Conservation (phyloP, 1,284 basidiomycete genomes). For the Pascua sp. region DNA sequence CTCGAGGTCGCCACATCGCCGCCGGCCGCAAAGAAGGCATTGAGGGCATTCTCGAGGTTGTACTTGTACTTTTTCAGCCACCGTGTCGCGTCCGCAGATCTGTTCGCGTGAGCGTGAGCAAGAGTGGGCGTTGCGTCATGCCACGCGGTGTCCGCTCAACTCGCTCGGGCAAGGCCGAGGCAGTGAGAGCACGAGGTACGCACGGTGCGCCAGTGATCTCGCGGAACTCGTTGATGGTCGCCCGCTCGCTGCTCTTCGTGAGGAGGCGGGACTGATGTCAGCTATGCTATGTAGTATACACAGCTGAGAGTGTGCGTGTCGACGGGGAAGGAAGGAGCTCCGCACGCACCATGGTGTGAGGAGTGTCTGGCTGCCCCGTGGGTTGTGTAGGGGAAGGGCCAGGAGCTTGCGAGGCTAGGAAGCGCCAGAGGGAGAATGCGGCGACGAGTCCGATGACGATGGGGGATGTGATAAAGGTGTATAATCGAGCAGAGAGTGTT, state of each 20-base stretch:
- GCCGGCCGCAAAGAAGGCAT: slow-evolving; percentile 42
- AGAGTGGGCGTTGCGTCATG: not conserved
- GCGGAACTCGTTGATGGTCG: slow-evolving; percentile 32
- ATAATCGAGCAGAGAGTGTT: too few relatives aligned
- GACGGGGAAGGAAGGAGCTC: too few relatives aligned
- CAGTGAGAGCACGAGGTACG: slow-evolving; percentile 13
- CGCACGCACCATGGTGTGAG: not conserved
- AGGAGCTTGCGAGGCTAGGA: too few relatives aligned
- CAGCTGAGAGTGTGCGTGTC: not conserved
- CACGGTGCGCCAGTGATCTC: slow-evolving; percentile 43
- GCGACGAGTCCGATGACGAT: too few relatives aligned
- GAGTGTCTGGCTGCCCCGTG: too few relatives aligned
- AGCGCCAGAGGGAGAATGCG: too few relatives aligned
- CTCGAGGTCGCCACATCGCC: slow-evolving; percentile 7
- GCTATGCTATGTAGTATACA: too few relatives aligned
- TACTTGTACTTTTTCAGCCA: slow-evolving; percentile 46
- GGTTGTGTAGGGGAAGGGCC: too few relatives aligned
- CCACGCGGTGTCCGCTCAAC: not conserved
- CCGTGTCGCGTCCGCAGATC: slow-evolving; percentile 34
- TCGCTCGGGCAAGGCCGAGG: not conserved
- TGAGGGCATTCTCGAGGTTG: slow-evolving; percentile 38
- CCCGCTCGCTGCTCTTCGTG: slow-evolving; percentile 21
- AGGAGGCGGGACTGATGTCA: slow-evolving; percentile 17
- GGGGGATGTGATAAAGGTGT: too few relatives aligned
- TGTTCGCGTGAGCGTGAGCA: slow-evolving; percentile 10